Evolutionary conservation across 306 rosid species (phyloP).

Genomic region (Castanea sativa): DNA sequence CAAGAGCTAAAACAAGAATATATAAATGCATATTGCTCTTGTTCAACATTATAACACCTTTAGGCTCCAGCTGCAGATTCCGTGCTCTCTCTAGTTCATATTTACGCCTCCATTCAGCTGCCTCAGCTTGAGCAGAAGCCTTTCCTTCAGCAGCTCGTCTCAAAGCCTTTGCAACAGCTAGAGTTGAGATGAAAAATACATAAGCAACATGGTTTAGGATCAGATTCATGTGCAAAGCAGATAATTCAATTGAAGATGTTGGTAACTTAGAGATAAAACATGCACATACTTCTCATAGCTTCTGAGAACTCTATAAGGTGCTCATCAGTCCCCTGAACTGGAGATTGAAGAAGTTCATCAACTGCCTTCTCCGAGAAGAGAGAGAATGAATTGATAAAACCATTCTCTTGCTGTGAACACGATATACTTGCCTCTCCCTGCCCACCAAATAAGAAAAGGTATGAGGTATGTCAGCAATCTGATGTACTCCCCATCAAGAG

Average conservation of each 20-base stretch:
- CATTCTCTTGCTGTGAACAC: slow-evolving; percentile 59
- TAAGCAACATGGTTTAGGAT: slow-evolving; percentile 35
- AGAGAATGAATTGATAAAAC: slow-evolving; percentile 57
- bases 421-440: slow-evolving; percentile 61
- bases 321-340: slow-evolving; percentile 71
- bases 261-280: slow-evolving; percentile 30
- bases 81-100: slow-evolving; percentile 76
- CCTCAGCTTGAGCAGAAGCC: slow-evolving; percentile 95
- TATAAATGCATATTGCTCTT: slow-evolving; percentile 3
- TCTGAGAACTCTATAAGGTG: slow-evolving; percentile 97
- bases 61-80: slow-evolving; percentile 54
- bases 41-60: slow-evolving; percentile 46
- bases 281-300: slow-evolving; percentile 80
- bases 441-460: slow-evolving; percentile 17
- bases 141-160: slow-evolving; percentile 90
- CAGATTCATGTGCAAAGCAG: slow-evolving; percentile 31
- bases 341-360: slow-evolving; percentile 72
- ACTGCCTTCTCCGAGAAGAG: slow-evolving; percentile 74
- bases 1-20: not conserved
- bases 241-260: slow-evolving; percentile 15
- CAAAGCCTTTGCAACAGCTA: slow-evolving; percentile 92
- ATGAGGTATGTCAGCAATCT: not conserved
- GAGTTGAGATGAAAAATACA: slow-evolving; percentile 39
- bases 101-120: slow-evolving; percentile 96
- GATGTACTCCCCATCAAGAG: not conserved